Evolutionary conservation across 257 asterid species (phyloP), one percentile per base, ranked within the genome.

Genomic region (Capsicum rhomboideum): DNA sequence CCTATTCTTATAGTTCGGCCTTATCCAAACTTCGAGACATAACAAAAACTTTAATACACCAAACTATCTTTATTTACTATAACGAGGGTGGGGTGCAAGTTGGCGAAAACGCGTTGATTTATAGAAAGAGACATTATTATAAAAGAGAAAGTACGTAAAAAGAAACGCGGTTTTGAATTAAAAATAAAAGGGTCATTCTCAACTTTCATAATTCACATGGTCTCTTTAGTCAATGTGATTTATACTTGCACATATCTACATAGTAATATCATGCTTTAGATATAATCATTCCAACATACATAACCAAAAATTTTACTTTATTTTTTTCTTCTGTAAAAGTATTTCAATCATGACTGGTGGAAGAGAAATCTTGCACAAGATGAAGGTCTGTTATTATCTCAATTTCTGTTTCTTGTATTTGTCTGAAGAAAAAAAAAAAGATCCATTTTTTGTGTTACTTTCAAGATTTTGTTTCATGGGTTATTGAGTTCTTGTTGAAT

Each of bases 301-400:
- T n/a, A n/a, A n/a, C n/a, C n/a, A n/a, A n/a, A n/a, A n/a, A n/a
- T n/a, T n/a, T n/a, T n/a, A n/a, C 28, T 23, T 31, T 53, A 6
- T 29, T 49, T 52, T 80, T 8, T 67, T 40, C 8, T 40, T 40
- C 12, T 81, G 66, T 6, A 72, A 44, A 63, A 72, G 56, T 55
- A 23, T 16, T n/a, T 31, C 54, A 82, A 79, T n/a, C 90, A 94
- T 93, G 97, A 56, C 59, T 1, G 97, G 94, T 56, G 97, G 94
- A 64, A 94, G 93, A 88, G 97, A 93, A 14, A 90, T 94, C 77
- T 90, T 93, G 64, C 91, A 91, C 87, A 94, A 93, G 93, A 94
- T 94, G 96, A 94, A 91, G 98, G 98, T 94, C 13, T 28, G 71
- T 86, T 31, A 11, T 77, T 26, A 11, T 81, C 26, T 49, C 6